Evolutionary conservation across 805 yeast genomes (phyloP).

Genomic region (Cyberlindnera sargentensis): DNA sequence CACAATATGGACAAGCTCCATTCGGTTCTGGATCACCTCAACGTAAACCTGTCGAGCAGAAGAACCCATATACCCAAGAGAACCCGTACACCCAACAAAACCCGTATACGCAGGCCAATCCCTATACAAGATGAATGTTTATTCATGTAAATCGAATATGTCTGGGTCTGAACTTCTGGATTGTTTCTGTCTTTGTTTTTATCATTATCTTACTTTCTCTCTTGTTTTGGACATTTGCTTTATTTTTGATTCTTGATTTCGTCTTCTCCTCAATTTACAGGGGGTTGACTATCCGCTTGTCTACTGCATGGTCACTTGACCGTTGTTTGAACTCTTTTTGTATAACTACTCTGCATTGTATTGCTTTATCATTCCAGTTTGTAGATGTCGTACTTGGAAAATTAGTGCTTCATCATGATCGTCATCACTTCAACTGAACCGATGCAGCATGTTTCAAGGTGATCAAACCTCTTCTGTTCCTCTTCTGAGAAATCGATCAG

Average conservation of each 20-base stretch:
- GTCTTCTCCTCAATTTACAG: no score
- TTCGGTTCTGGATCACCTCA: constrained; percentile 1
- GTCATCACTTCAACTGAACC: constrained; percentile 1
- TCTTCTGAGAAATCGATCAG: constrained; percentile 2
- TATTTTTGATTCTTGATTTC: no score
- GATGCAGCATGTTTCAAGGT: constrained; percentile 5
- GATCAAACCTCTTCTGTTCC: constrained; percentile 2
- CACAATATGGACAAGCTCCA: neutral
- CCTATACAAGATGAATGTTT: constrained; percentile 8
- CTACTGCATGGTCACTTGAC: no score
- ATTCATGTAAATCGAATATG: neutral
- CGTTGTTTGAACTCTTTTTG: no score
- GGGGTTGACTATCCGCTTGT: no score
- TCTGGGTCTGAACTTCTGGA: neutral
- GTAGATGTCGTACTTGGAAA: neutral
- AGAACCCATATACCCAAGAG: constrained; percentile 2
- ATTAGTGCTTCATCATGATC: neutral
- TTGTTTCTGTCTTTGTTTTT: neutral
- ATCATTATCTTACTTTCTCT: neutral
- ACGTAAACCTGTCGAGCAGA: constrained; percentile 5
- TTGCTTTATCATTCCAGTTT: neutral
- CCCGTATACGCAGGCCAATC: constrained; percentile 9
- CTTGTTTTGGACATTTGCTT: neutral
- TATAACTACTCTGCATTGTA: no score
- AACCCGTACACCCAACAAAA: neutral